phyloP scores from a whole-genome alignment of 1,284 basidiomycete genomes.

The Tilletia caries region DNA sequence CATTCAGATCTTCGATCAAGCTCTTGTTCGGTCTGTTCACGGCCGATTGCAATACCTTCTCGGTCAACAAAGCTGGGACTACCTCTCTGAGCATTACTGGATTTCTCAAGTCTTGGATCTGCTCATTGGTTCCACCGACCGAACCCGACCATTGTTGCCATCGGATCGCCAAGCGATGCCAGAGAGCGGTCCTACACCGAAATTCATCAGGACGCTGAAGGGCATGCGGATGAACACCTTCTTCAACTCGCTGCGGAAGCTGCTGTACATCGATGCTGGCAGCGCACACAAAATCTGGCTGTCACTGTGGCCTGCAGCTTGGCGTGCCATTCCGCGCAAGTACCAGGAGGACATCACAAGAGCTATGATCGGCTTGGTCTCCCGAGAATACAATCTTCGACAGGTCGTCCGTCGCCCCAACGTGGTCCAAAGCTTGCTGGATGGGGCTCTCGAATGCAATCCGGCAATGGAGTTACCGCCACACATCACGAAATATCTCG shows the following conservation, averaged over 20 bases:
- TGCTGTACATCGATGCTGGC: conserved; percentile 76
- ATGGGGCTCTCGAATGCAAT: conserved; percentile 76
- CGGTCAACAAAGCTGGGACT: conserved; percentile 94
- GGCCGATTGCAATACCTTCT: conserved; percentile 84
- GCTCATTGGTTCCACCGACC: conserved; percentile 64
- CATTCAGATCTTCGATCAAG: conserved; percentile 83
- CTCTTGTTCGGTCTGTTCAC: conserved; percentile 76
- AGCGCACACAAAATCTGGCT: conserved; percentile 83
- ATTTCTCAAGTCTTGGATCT: conserved; percentile 87
- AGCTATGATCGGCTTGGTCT: conserved; percentile 82
- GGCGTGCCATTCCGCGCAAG: conserved; percentile 77
- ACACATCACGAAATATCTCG: conserved; percentile 91
- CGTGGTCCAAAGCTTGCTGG: conserved; percentile 84
- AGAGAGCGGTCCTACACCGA: conserved; percentile 3
- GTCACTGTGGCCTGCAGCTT: conserved; percentile 82
- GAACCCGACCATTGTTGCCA: conserved; percentile 31
- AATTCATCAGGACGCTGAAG: conserved; percentile 11
- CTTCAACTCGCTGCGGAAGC: conserved; percentile 67
- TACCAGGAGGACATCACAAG: conserved; percentile 87
- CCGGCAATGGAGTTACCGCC: conserved; percentile 87
- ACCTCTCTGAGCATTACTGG: conserved; percentile 90
- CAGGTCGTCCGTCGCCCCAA: conserved; percentile 91
- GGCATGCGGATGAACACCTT: conserved; percentile 56
- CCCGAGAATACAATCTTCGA: conserved; percentile 87
- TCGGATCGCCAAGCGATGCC: conserved; percentile 17